Conservation (phyloP, 1,284 basidiomycete genomes). For the Sanghuangporus baumii region DNA sequence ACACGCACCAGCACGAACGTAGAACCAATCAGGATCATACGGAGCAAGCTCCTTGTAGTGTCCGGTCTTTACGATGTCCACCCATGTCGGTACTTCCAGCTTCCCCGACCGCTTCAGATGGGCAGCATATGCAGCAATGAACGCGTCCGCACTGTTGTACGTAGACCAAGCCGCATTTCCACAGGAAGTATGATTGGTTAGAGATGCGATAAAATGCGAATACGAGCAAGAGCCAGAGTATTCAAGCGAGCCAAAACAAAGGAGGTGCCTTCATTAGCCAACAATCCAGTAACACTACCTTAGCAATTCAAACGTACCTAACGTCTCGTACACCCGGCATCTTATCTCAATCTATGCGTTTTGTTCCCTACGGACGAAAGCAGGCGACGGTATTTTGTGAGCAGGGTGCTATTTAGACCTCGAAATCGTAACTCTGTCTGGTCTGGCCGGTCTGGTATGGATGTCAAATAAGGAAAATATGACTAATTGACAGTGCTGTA, state of each 20-base stretch:
- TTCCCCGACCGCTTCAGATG: conserved; percentile 96
- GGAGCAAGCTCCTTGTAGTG: conserved; percentile 97
- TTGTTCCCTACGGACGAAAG: neutral
- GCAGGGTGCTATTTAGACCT: neutral
- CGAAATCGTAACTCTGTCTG: neutral
- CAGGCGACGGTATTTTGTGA: conserved; percentile 29
- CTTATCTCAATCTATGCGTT: conserved; percentile 35
- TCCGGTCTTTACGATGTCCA: conserved; percentile 98
- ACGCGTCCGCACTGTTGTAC: conserved; percentile 71
- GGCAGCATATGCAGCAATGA: conserved; percentile 88
- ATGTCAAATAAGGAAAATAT: neutral
- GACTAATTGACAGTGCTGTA: neutral
- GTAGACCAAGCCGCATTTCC: neutral
- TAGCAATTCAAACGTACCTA: conserved; percentile 48
- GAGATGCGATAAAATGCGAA: neutral
- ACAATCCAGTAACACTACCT: neutral
- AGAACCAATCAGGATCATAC: conserved; percentile 99
- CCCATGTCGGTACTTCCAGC: conserved; percentile 98
- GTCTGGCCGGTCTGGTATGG: too few relatives aligned
- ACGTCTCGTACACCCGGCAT: conserved; percentile 94
- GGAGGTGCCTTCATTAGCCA: neutral
- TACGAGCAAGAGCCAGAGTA: neutral
- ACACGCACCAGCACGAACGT: conserved; percentile 88
- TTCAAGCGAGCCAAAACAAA: too few relatives aligned
- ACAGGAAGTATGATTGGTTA: neutral